Evolutionary conservation across 495 filamentous ascomycete genomes (phyloP).

Genomic region (Hypoxylon rickii): DNA sequence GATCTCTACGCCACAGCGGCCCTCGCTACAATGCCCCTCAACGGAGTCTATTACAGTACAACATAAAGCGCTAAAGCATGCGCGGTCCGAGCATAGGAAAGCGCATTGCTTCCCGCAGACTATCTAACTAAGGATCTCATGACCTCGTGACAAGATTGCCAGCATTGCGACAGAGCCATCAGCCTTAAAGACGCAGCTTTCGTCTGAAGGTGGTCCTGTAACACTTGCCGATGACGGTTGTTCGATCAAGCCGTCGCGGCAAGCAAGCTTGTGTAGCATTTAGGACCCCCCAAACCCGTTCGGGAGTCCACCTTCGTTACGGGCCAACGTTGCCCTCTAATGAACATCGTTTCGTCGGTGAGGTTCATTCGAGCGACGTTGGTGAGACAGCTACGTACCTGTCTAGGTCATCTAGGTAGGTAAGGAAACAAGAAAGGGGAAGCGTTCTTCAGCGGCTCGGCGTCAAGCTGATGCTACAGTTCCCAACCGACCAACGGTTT

Average conservation of each 20-base stretch:
- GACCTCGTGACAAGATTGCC: slow-evolving; percentile 21
- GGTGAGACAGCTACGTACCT: slow-evolving; percentile 16
- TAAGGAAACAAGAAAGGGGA: slow-evolving; percentile 7
- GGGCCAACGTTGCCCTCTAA: slow-evolving; percentile 12
- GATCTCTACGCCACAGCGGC: slow-evolving; percentile 26
- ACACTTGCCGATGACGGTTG: slow-evolving; percentile 23
- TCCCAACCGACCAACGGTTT: slow-evolving; percentile 1
- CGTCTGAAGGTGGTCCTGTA: slow-evolving; percentile 21
- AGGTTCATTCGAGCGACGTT: slow-evolving; percentile 15
- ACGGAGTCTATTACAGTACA: slow-evolving; percentile 2
- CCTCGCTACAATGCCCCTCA: neutral
- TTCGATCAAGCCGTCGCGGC: slow-evolving; percentile 34
- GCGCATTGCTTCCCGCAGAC: slow-evolving; percentile 26
- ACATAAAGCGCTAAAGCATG: slow-evolving; percentile 21
- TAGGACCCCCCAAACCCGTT: slow-evolving; percentile 21
- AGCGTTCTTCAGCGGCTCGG: slow-evolving; percentile 25
- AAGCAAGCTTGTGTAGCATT: slow-evolving; percentile 36
- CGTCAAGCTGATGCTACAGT: slow-evolving; percentile 7
- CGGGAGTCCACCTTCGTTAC: slow-evolving; percentile 21
- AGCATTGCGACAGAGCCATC: slow-evolving; percentile 26
- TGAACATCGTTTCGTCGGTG: slow-evolving; percentile 9
- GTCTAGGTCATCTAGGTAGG: neutral
- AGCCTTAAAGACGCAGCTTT: slow-evolving; percentile 7
- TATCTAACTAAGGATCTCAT: slow-evolving; percentile 3
- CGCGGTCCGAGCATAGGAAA: slow-evolving; percentile 31